Conservation (phyloP, 441 rosid genomes). For the Breynia disticha region DNA sequence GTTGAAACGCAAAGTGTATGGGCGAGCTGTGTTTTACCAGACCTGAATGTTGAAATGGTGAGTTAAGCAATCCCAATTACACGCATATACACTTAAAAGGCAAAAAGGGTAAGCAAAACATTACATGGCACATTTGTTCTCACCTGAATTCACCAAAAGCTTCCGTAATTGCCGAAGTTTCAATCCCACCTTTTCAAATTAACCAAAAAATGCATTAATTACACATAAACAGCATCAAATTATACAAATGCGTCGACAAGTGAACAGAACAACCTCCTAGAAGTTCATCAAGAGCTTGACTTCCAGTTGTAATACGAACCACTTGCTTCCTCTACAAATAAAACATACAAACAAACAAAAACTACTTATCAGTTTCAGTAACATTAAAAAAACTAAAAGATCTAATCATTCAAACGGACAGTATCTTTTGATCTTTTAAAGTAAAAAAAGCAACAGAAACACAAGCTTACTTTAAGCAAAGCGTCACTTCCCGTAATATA, state of each 20-base stretch:
- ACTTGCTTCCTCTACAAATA: constrained; percentile 53
- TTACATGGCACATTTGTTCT: constrained; percentile 13
- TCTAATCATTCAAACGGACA: background rate
- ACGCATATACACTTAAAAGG: constrained; percentile 2
- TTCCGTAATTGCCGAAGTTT: constrained; percentile 74
- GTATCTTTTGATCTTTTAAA: background rate
- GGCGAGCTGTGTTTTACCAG: constrained; percentile 92
- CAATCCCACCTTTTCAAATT: constrained; percentile 61
- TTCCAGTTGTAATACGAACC: constrained; percentile 80
- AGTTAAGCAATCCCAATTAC: constrained; percentile 2
- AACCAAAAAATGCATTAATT: constrained; percentile 6
- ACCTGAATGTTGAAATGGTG: constrained; percentile 31
- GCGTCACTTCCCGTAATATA: constrained; percentile 83
- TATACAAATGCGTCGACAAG: background rate
- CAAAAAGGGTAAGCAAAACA: background rate
- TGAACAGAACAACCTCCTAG: constrained; percentile 45
- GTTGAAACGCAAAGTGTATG: constrained; percentile 90
- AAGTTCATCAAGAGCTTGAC: constrained; percentile 84
- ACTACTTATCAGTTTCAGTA: background rate
- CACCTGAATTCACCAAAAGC: constrained; percentile 89
- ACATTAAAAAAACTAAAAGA: background rate
- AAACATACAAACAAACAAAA: constrained; percentile 1
- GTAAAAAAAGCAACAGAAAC: background rate
- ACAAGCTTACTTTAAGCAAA: constrained; percentile 58
- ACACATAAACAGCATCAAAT: constrained; percentile 3